Evolutionary conservation across 2,329 filamentous ascomycete genomes (phyloP), one percentile per base, ranked within the genome.

Genomic region (Aureobasidium pullulans): DNA sequence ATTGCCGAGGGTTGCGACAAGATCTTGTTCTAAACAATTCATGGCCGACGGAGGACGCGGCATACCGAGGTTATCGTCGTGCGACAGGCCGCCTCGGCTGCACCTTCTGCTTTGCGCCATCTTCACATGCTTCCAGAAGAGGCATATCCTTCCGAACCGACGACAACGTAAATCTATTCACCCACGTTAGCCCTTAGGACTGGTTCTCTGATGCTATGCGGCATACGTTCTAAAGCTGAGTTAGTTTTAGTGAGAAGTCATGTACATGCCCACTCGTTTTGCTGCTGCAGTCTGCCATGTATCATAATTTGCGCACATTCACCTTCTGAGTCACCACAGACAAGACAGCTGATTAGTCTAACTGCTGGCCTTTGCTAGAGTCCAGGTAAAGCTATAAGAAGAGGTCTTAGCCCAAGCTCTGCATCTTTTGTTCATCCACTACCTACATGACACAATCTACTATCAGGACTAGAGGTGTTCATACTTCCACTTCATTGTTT

Each of bases 41-140:
- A n/a, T 52, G 48, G 48, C 48, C 48, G 48, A 52, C 23, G 23
- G 34, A 52, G 34, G 48, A 52, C 36, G 48, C 36, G 48, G 48
- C 48, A 40, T 39, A 52, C 48, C 48, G 48, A 52, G 48, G 48
- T 40, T 49, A 37, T 23, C 23, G 37, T 37, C 16, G 32, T 23
- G 39, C 13, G 15, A 6, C 11, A 28, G 31, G 16, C 16, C 8
- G 47, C 47, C 34, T 39, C 48, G 48, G 48, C 48, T 52, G 48
- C 48, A 52, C 34, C 48, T 52, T 52, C 48, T 52, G 9, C 6
- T 39, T 52, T 7, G 7, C 34, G n/a, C 40, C 15, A n/a, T 36
- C 23, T 23, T 9, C 16, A 15, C 11, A 50, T 36, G 16, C 19
- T 19, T 11, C 46, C 16, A 50, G 34, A 37, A 49, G 46, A 28